Conservation (phyloP, 106 monocot species). For the Dendrobium chrysotoxum region DNA sequence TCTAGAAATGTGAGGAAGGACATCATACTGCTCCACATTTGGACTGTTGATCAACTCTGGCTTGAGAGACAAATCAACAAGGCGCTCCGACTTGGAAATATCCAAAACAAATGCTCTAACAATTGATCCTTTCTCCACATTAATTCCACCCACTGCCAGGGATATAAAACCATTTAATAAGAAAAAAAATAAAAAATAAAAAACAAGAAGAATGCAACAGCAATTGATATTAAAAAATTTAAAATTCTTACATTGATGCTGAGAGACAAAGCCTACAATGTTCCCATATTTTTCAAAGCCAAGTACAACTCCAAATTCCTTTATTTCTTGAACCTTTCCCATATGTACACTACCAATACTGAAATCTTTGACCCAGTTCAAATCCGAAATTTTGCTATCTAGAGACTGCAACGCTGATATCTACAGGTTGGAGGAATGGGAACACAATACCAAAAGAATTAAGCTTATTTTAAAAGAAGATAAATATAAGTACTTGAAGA, state of each 20-base stretch:
- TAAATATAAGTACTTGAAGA: background rate
- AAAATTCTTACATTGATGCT: constrained; percentile 67
- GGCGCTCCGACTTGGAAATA: constrained; percentile 42
- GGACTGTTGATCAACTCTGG: constrained; percentile 40
- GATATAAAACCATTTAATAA: background rate
- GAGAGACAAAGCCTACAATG: constrained; percentile 75
- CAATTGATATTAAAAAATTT: background rate
- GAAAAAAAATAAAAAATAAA: background rate
- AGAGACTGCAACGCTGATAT: constrained; percentile 49
- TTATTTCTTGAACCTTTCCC: constrained; percentile 70
- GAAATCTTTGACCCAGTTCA: constrained; percentile 32
- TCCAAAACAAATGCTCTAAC: constrained; percentile 76
- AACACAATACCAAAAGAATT: background rate
- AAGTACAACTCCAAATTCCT: constrained; percentile 76
- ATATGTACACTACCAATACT: constrained; percentile 63
- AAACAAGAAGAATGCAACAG: background rate
- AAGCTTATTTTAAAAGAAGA: background rate
- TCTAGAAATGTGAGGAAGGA: constrained; percentile 11
- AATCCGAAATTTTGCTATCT: constrained; percentile 19
- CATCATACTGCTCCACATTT: constrained; percentile 26
- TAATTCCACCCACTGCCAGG: constrained; percentile 57
- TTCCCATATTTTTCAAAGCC: constrained; percentile 59
- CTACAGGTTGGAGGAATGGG: constrained; percentile 23
- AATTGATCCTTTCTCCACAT: constrained; percentile 42
- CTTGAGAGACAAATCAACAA: constrained; percentile 85